Base-by-base conservation (phyloP, 495 filamentous ascomycete species). In the Hypoxylon intermedium region DNA sequence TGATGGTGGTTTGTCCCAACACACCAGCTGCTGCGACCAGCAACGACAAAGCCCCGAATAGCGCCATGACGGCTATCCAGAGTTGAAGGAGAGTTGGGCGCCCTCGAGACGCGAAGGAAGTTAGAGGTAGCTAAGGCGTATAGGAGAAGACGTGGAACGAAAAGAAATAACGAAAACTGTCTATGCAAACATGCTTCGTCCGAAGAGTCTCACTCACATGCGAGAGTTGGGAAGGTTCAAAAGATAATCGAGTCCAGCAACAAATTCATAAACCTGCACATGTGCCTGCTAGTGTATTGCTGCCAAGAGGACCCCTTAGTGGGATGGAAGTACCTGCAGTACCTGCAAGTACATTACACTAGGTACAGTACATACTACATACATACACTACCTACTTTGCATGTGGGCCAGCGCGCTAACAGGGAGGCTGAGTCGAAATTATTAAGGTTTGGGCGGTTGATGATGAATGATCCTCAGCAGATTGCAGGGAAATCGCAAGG, bases 1-100 rank as follows among this genome's bases (percentile, higher is more conserved):
- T 69, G 13, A 62, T 60, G 9, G 53, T 64, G n/a, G 49, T 33
- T 19, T 70, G 69, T 20, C 62, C 67, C 30, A 63, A 19, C n/a
- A 63, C 47, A 15, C 58, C 56, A 16, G 48, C 66, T 5, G 30
- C 58, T 9, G 58, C 62, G 7, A 55, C 62, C 21, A 68, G 50
- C 18, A 72, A 23, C 23, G 41, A 44, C 48, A 62, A 46, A 38
- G 45, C 56, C 21, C 60, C 57, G 9, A 67, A 44, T 41, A 49
- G 52, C 24, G 59, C 49, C 53, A 62, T 60, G 60, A 67, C 67
- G 24, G 47, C 37, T 50, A 44, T 50, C 19, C 31, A 41, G 38
- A 15, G 31, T 40, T 9, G 13, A 33, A 21, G n/a, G 19, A 38
- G 11, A 21, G 37, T 51, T 43, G 57, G 34, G 47, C 49, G 38